These are phyloP conservation scores for Viridothelium virens DNA, from an alignment of 495 filamentous ascomycete species.

Conservation along the genomic window DNA sequence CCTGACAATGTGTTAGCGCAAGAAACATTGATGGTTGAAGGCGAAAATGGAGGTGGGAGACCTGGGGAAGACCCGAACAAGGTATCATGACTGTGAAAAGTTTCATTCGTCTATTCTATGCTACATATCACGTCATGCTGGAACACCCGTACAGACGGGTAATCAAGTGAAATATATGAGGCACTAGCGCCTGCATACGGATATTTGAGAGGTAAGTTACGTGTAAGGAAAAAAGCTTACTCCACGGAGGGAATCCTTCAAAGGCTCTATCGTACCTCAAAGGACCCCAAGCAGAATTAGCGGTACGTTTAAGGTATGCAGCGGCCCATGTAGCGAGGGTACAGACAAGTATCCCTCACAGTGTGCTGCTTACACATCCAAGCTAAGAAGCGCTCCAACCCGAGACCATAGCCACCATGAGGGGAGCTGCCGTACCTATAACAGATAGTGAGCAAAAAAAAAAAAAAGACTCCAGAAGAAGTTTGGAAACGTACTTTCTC, in stretches of 20 bases:
- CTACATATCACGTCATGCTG: not conserved
- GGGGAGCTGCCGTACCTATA: conserved; percentile 83
- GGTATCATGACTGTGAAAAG: not conserved
- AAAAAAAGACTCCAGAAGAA: conserved; percentile 17
- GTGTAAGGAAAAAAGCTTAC: no score
- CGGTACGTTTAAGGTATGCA: conserved; percentile 64
- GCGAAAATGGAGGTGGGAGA: not conserved
- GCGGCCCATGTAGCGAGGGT: conserved; percentile 87
- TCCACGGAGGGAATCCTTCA: no score
- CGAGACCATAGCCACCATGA: conserved; percentile 92
- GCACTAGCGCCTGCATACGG: no score
- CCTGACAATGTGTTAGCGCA: not conserved
- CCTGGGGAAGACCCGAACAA: not conserved
- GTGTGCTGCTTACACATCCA: conserved; percentile 93
- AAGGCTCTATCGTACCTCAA: no score
- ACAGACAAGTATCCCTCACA: conserved; percentile 81
- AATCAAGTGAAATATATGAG: no score
- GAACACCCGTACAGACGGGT: not conserved
- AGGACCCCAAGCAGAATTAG: not conserved
- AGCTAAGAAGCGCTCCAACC: conserved; percentile 90
- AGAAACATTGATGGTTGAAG: conserved; percentile 5
- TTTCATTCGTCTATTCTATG: not conserved
- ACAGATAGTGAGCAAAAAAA: not conserved
- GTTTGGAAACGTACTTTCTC: conserved; percentile 66
- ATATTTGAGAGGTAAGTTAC: no score